phyloP scores from a whole-genome alignment of 2,329 filamentous ascomycete species.

The Penicillium concentricum region DNA sequence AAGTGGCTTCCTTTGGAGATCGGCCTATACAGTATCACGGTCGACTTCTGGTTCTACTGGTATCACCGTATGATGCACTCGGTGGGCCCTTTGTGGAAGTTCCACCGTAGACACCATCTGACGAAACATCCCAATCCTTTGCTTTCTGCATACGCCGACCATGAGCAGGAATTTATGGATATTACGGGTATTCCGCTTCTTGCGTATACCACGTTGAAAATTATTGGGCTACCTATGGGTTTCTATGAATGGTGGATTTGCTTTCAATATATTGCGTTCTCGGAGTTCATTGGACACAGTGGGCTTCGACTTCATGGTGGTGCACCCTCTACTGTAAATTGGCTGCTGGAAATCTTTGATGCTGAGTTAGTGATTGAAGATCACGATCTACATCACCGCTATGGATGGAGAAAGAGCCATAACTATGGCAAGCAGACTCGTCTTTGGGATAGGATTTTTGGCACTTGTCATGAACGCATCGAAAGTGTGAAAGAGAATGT shows the following conservation, averaged over 20 bases:
- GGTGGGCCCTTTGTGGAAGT: constrained; percentile 39
- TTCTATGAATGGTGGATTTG: constrained; percentile 50
- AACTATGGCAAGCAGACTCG: constrained; percentile 32
- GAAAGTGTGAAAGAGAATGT: constrained; percentile 33
- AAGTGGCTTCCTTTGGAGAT: constrained; percentile 11
- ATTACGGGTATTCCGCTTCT: constrained; percentile 41
- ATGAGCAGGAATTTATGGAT: constrained; percentile 44
- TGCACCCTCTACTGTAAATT: constrained; percentile 35
- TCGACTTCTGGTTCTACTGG: constrained; percentile 19
- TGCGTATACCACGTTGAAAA: constrained; percentile 36
- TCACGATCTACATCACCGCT: constrained; percentile 15
- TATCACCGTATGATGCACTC: constrained; percentile 46
- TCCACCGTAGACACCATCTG: constrained; percentile 45
- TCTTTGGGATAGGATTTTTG: constrained; percentile 38
- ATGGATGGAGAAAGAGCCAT: constrained; percentile 22
- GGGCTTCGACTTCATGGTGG: constrained; percentile 34
- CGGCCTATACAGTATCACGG: constrained; percentile 12
- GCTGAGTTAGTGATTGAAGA: constrained; percentile 23
- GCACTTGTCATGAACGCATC: constrained; percentile 35
- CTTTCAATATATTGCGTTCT: constrained; percentile 44
- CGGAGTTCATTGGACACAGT: constrained; percentile 14
- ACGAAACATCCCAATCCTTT: constrained; percentile 46
- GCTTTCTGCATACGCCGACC: constrained; percentile 42
- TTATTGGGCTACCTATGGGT: constrained; percentile 40
- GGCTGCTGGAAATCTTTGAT: constrained; percentile 32